Conservation (phyloP, 805 yeast species). For the Suhomyces emberorum region DNA sequence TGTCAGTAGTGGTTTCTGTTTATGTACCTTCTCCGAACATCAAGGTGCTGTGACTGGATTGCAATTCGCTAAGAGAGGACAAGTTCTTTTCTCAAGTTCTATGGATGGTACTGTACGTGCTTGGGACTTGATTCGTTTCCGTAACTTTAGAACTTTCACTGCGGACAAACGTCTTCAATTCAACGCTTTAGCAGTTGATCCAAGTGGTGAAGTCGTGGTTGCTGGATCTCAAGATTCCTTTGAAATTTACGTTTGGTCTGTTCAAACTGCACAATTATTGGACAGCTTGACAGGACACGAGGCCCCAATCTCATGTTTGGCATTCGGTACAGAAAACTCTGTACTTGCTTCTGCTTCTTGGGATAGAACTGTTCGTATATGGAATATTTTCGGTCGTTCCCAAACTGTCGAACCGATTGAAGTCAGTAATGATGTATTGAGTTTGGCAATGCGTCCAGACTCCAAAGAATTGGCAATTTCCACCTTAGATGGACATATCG, state of each 20-base stretch:
- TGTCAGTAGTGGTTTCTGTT: constrained; percentile 83
- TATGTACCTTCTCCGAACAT: constrained; percentile 90
- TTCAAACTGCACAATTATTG: constrained; percentile 87
- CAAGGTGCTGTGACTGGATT: constrained; percentile 84
- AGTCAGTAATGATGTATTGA: constrained; percentile 76
- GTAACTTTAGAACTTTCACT: constrained; percentile 93
- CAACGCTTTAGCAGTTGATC: constrained; percentile 87
- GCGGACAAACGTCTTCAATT: constrained; percentile 88
- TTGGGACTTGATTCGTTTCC: constrained; percentile 89
- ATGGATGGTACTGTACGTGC: constrained; percentile 97
- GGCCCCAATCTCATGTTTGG: constrained; percentile 87
- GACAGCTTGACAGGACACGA: constrained; percentile 91
- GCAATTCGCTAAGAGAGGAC: constrained; percentile 84
- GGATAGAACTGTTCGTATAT: constrained; percentile 91
- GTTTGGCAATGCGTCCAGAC: constrained; percentile 85
- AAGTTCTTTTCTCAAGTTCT: constrained; percentile 86
- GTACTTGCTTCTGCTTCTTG: constrained; percentile 88
- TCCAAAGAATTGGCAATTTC: constrained; percentile 87
- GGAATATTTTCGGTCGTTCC: constrained; percentile 88
- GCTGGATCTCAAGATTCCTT: constrained; percentile 91
- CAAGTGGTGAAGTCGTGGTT: constrained; percentile 94
- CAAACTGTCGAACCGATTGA: constrained; percentile 90
- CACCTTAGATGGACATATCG: constrained; percentile 82
- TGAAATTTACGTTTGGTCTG: constrained; percentile 95
- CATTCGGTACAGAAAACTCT: constrained; percentile 77